These are phyloP conservation scores for Acer campestre DNA, from an alignment of 345 rosid genomes.

Conservation along the genomic window DNA sequence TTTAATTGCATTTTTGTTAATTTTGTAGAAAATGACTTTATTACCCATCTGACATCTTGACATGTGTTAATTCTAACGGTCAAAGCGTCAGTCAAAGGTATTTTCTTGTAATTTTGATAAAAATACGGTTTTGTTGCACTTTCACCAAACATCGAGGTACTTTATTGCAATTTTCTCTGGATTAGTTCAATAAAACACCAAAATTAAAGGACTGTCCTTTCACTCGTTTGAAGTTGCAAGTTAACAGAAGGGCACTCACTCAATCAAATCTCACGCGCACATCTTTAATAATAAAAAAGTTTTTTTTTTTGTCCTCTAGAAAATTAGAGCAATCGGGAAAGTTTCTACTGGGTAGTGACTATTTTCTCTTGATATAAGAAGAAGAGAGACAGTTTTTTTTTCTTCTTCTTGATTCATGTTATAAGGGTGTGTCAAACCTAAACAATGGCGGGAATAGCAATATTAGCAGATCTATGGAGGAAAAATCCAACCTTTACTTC, in stretches of 20 bases:
- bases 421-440: not conserved
- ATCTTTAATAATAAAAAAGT: not conserved
- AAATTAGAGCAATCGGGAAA: constrained; percentile 4
- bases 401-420: not conserved
- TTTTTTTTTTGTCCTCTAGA: constrained; percentile 5
- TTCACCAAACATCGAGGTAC: too few relatives aligned
- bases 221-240: too few relatives aligned
- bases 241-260: not conserved
- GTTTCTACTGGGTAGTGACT: constrained; percentile 13
- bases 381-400: not conserved
- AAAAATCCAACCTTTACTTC: constrained; percentile 55
- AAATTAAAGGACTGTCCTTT: not conserved
- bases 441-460: constrained; percentile 83
- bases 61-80: too few relatives aligned
- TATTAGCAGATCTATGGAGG: constrained; percentile 74
- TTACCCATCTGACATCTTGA: too few relatives aligned
- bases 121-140: too few relatives aligned
- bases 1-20: too few relatives aligned
- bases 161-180: too few relatives aligned
- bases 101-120: too few relatives aligned
- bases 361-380: not conserved
- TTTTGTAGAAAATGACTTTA: too few relatives aligned
- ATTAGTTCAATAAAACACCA: not conserved
- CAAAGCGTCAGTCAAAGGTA: too few relatives aligned
- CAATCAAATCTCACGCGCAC: not conserved